Evolutionary conservation across 2,329 filamentous ascomycete species (phyloP), one percentile per base, ranked within the genome.

Genomic region (Colletotrichum kahawae): DNA sequence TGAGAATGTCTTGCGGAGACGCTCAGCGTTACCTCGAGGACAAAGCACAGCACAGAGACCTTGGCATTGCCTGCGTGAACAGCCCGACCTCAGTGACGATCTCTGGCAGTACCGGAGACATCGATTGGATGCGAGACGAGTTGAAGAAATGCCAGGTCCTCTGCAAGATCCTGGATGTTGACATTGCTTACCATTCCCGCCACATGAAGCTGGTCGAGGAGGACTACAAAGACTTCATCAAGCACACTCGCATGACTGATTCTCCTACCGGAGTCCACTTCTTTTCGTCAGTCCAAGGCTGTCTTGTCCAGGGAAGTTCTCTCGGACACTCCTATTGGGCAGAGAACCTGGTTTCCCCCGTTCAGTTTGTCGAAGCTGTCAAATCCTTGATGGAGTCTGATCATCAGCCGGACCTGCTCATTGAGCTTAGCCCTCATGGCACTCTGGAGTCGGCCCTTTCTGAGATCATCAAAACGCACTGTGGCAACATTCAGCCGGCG

Each of bases 51-150:
- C 29, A 62, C 1, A 77, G 78, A 24, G 77, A 77, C 4, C 81
- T 83, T 1, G 81, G 84, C 33, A 77, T 88, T 31, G 86, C 87
- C 14, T 88, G 87, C 71, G 78, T 87, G 77, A 88, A 88, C 78
- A 87, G 86, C 67, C 85, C 85, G 7, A 79, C 77, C 1, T 88
- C 84, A 13, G 81, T 84, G 24, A 89, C 87, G 0, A 77, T 89
- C 5, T 88, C 87, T 4, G 87, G 87, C 1, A 81, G 83, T 31
- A 74, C 75, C 1, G 78, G 80, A 3, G 80, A 81, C 18, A 80
- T 87, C 24, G 65, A 81, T 1, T 64, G 71, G 7, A 80, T 87
- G 60, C 78, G 80, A 5, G 76, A 79, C 5, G 80, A 85, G 12
- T 77, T 88, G 21, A 76, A 78, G 14, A 70, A 72, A 0, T 81